A percentile compares a stretch with the other conserved stretches of the same genome.
phyloP scores from a whole-genome alignment of 2,329 filamentous ascomycete species.

The Didymella keratinophila region DNA sequence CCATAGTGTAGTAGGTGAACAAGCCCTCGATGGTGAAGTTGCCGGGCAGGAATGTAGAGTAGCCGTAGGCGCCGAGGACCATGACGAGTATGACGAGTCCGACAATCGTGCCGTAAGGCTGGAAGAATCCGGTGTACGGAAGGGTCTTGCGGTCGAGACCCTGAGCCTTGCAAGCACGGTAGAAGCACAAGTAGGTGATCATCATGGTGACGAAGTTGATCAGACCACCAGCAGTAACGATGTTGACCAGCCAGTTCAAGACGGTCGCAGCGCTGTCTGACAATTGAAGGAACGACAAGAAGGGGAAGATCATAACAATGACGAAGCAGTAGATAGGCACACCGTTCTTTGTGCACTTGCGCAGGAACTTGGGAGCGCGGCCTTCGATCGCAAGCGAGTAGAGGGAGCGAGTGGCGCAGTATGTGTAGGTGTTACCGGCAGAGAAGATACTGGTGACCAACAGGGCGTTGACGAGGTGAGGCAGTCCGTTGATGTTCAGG shows the following conservation, averaged over 20 bases:
- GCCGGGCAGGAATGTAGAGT: constrained; percentile 60
- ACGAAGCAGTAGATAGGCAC: constrained; percentile 78
- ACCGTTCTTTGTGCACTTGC: constrained; percentile 66
- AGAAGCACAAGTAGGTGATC: constrained; percentile 67
- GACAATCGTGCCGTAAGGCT: constrained; percentile 62
- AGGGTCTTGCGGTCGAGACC: constrained; percentile 61
- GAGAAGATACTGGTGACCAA: constrained; percentile 64
- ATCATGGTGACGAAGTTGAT: constrained; percentile 60
- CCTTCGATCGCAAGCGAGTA: constrained; percentile 64
- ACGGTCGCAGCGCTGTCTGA: constrained; percentile 71
- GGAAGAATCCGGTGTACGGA: constrained; percentile 57
- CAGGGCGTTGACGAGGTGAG: constrained; percentile 66
- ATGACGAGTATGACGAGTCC: constrained; percentile 58
- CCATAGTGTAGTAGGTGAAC: constrained; percentile 63
- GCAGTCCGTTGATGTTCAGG: constrained; percentile 61
- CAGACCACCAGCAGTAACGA: constrained; percentile 74
- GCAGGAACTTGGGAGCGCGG: constrained; percentile 62
- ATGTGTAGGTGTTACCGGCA: constrained; percentile 64
- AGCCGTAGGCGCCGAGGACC: constrained; percentile 62
- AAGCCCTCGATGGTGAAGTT: constrained; percentile 59
- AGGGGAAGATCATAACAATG: constrained; percentile 70
- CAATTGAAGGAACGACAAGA: constrained; percentile 78
- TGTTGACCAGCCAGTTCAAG: constrained; percentile 74
- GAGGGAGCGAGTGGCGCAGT: constrained; percentile 61
- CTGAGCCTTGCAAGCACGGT: constrained; percentile 57